Conservation (phyloP, 345 rosid genomes). For the Brassica cretica region DNA sequence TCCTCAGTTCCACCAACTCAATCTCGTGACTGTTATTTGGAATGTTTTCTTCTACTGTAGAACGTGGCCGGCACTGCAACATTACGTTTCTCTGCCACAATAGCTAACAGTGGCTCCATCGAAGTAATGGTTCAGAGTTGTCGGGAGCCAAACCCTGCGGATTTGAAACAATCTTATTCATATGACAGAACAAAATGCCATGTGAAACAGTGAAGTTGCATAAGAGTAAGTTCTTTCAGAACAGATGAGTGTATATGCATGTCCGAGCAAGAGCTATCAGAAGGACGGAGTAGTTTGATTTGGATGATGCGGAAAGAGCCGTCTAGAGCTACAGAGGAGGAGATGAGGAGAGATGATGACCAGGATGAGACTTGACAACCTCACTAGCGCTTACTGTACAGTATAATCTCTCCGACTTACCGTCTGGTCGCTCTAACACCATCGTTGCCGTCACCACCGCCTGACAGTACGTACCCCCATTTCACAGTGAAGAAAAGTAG, state of each 20-base stretch:
- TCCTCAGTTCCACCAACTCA: too few relatives aligned
- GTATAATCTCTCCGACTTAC: slow-evolving; percentile 31
- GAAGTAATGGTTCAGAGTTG: background rate
- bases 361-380: slow-evolving; percentile 34
- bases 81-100: background rate
- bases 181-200: background rate
- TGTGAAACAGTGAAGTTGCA: background rate
- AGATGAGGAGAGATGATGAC: slow-evolving; percentile 38
- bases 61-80: too few relatives aligned
- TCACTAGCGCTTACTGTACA: slow-evolving; percentile 28
- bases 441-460: slow-evolving; percentile 39
- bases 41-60: too few relatives aligned
- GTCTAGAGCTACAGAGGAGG: slow-evolving; percentile 38
- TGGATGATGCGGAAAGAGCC: slow-evolving; percentile 39
- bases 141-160: background rate
- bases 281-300: slow-evolving; percentile 38
- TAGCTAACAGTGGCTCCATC: background rate
- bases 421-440: slow-evolving; percentile 34
- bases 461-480: slow-evolving; percentile 36
- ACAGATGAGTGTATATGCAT: slow-evolving; percentile 37
- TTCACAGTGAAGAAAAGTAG: slow-evolving; percentile 27
- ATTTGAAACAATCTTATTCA: background rate
- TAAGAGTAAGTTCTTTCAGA: slow-evolving; percentile 21
- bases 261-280: slow-evolving; percentile 38
- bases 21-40: too few relatives aligned